phyloP scores from a whole-genome alignment of 2,329 filamentous ascomycete genomes.

The Colletotrichum sansevieriae region DNA sequence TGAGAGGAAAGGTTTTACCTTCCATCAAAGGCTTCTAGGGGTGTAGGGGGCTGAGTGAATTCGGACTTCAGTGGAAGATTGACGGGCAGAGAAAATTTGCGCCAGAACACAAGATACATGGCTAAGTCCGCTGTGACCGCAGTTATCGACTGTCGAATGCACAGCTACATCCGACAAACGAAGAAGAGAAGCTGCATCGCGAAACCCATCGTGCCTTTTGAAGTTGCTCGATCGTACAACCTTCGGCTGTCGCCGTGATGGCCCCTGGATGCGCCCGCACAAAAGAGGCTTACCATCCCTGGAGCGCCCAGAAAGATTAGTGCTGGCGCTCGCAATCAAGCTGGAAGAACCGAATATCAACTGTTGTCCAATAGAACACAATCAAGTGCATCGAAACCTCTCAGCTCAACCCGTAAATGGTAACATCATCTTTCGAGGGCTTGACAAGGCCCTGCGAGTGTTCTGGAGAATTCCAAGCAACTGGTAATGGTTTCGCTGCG shows the following conservation, averaged over 20 bases:
- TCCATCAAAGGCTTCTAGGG: conserved; percentile 13
- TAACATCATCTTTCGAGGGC: conserved; percentile 2
- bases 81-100: conserved; percentile 6
- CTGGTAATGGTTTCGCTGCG: too few relatives aligned
- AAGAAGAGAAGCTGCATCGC: background rate
- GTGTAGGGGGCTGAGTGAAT: conserved; percentile 19
- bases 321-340: conserved; percentile 17
- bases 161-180: background rate
- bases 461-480: conserved; percentile 14
- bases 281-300: conserved; percentile 11
- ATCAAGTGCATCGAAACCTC: background rate
- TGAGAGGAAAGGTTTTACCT: background rate
- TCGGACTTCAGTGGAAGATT: background rate
- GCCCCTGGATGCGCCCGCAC: conserved; percentile 34
- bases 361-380: conserved; percentile 7
- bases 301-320: conserved; percentile 25
- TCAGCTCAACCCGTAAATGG: conserved; percentile 24
- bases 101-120: conserved; percentile 17
- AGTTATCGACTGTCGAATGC: background rate
- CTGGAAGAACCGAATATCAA: background rate
- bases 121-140: conserved; percentile 16
- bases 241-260: conserved; percentile 28
- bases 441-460: conserved; percentile 16
- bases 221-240: background rate
- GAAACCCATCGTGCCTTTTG: background rate